Evolutionary conservation across 2,329 filamentous ascomycete genomes (phyloP).

Genomic region (Myriangium duriaei): DNA sequence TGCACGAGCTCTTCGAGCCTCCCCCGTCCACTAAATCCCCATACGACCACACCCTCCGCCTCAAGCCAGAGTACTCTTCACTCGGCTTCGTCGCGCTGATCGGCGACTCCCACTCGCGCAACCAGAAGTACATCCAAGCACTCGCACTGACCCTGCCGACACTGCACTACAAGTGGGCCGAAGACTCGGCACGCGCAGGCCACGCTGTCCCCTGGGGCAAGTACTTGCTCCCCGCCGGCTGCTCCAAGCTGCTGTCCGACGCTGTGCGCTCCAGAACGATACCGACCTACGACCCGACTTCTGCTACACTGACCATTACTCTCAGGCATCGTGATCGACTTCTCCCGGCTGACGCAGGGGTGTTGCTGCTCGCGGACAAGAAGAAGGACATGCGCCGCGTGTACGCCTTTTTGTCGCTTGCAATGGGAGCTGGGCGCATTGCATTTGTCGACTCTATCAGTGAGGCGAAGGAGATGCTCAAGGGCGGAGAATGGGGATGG

Average conservation of each 20-base stretch:
- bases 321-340: slow-evolving; percentile 34
- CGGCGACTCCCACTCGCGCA: slow-evolving; percentile 72
- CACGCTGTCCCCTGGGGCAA: slow-evolving; percentile 59
- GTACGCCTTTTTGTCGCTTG: slow-evolving; percentile 69
- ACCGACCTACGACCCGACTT: slow-evolving; percentile 43
- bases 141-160: slow-evolving; percentile 82
- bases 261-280: slow-evolving; percentile 66
- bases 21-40: slow-evolving; percentile 17
- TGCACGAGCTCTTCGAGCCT: slow-evolving; percentile 64
- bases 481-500: slow-evolving; percentile 55
- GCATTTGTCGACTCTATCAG: slow-evolving; percentile 51
- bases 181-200: slow-evolving; percentile 52
- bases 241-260: slow-evolving; percentile 62
- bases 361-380: slow-evolving; percentile 58
- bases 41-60: slow-evolving; percentile 13
- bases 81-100: slow-evolving; percentile 75
- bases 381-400: slow-evolving; percentile 49
- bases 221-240: slow-evolving; percentile 76
- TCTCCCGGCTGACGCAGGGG: slow-evolving; percentile 43
- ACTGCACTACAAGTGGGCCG: slow-evolving; percentile 69
- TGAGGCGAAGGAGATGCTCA: slow-evolving; percentile 50
- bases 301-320: slow-evolving; percentile 43
- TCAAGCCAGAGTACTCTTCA: slow-evolving; percentile 40
- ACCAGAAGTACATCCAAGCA: slow-evolving; percentile 88
- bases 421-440: slow-evolving; percentile 58